A percentile compares a stretch with the other conserved stretches of the same genome.
phyloP scores from a whole-genome alignment of 768 basidiomycete genomes.

The Pulveroboletus ravenelii region DNA sequence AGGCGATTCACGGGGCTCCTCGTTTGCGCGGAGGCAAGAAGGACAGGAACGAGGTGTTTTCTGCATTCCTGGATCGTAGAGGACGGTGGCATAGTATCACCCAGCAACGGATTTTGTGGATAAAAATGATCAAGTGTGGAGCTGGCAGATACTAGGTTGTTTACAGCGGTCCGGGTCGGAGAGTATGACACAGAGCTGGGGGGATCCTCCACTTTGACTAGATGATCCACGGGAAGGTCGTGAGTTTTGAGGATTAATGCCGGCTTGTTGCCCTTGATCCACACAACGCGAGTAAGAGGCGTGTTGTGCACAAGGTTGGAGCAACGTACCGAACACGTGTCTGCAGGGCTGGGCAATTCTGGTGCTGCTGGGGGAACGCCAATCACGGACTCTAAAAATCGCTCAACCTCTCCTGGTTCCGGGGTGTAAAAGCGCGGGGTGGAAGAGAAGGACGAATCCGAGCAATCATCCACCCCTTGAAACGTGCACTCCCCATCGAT shows the following conservation, averaged over 20 bases:
- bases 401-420: constrained; percentile 23
- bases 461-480: background rate
- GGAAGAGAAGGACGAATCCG: constrained; percentile 1
- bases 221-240: constrained; percentile 6
- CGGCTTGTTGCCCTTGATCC: constrained; percentile 7
- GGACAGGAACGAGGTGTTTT: constrained; percentile 21
- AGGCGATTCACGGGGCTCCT: constrained; percentile 11
- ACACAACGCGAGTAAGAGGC: constrained; percentile 3
- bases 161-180: constrained; percentile 9
- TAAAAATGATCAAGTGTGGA: background rate
- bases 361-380: background rate
- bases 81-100: constrained; percentile 9
- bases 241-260: constrained; percentile 13
- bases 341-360: background rate
- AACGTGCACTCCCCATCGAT: constrained; percentile 6
- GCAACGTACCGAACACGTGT: constrained; percentile 20
- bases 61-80: constrained; percentile 25
- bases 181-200: constrained; percentile 6
- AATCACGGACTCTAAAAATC: constrained; percentile 25
- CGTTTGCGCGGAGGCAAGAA: constrained; percentile 15
- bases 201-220: constrained; percentile 1
- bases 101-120: constrained; percentile 3
- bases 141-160: constrained; percentile 5
- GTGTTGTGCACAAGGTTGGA: constrained; percentile 1
- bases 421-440: constrained; percentile 14